A percentile compares a stretch with the other conserved stretches of the same genome.
phyloP scores from a whole-genome alignment of 176 grass and related monocot species.

The Phragmites australis region DNA sequence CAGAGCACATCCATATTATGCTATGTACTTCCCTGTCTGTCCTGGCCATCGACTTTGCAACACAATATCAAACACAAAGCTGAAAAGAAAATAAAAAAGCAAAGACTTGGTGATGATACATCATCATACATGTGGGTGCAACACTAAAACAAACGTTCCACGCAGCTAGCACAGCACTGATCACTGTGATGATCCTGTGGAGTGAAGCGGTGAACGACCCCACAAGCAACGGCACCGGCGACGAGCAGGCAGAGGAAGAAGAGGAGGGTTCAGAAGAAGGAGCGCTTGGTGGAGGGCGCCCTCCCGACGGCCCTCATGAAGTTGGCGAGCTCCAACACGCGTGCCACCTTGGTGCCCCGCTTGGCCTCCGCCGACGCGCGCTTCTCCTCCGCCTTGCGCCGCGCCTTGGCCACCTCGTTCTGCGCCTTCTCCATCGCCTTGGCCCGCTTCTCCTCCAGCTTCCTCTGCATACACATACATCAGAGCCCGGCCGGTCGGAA shows the following conservation, averaged over 20 bases:
- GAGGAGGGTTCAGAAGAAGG: constrained; percentile 62
- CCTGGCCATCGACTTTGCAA: constrained; percentile 32
- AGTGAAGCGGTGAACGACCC: constrained; percentile 51
- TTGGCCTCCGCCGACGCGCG: constrained; percentile 93
- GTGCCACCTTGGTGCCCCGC: constrained; percentile 85
- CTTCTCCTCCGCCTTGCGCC: constrained; percentile 84
- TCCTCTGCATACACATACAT: constrained; percentile 63
- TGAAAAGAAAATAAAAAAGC: not conserved
- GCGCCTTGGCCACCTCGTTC: constrained; percentile 91
- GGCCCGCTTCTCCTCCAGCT: constrained; percentile 88
- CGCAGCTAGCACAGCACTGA: constrained; percentile 43
- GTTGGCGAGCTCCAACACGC: constrained; percentile 77
- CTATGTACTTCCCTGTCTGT: constrained; percentile 22
- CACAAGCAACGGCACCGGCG: not conserved
- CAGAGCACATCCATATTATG: constrained; percentile 42
- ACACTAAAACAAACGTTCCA: constrained; percentile 70
- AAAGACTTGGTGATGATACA: not conserved
- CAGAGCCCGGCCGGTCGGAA: not conserved
- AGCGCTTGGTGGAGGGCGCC: constrained; percentile 83
- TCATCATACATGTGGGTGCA: constrained; percentile 56
- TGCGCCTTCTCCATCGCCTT: constrained; percentile 94
- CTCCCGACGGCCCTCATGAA: constrained; percentile 94
- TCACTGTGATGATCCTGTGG: constrained; percentile 33
- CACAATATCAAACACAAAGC: constrained; percentile 38
- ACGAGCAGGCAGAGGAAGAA: not conserved